Evolutionary conservation across 495 filamentous ascomycete genomes (phyloP), one percentile per base, ranked within the genome.

Genomic region (Aspergillus indologenus): DNA sequence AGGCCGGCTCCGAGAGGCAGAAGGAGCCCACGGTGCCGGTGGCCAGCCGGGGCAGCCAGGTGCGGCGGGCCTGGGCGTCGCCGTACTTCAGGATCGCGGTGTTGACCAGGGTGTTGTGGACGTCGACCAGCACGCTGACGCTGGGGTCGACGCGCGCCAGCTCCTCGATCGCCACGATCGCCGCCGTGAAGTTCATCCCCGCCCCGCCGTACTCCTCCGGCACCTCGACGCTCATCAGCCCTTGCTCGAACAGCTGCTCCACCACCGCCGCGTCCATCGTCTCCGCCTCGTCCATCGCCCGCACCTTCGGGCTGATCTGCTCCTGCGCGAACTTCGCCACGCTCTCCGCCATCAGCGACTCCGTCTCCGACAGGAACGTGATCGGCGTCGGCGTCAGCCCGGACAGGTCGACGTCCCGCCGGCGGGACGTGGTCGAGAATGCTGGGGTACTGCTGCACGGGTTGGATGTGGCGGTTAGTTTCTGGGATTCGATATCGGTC

Each of bases 71-170:
- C 63, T 87, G 81, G 44, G 81, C 78, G 61, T 85, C 88, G 23
- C 87, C 95, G 74, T 89, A 96, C 66, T 90, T 95, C 65, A 96
- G 65, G 56, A 99, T 82, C 22, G 90, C 89, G 14, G 93, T 98
- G 78, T 97, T 98, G 72, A 96, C 92, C 29, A 99, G 78, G 9
- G 94, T 99, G 75, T 99, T 99, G 81, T 99, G 95, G 24, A 97
- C 92, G 71, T 97, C 92, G 17, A 88, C 87, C 81, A 97, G 75
- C 56, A 97, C 92, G 69, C 90, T 92, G 45, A 98, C 94, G 55
- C 90, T 94, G 34, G 94, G 94, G 69, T 99, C 94, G 21, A 98
- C 87, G 54, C 91, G 85, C 2, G 95, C 94, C 56, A 98, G 77
- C 78, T 99, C 95, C 76, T 99, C 94, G 68, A 99, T 98, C 12